These are phyloP conservation scores for Phytophthora nicotianae DNA, from an alignment of 352 stramenopile species.

Conservation along the genomic window DNA sequence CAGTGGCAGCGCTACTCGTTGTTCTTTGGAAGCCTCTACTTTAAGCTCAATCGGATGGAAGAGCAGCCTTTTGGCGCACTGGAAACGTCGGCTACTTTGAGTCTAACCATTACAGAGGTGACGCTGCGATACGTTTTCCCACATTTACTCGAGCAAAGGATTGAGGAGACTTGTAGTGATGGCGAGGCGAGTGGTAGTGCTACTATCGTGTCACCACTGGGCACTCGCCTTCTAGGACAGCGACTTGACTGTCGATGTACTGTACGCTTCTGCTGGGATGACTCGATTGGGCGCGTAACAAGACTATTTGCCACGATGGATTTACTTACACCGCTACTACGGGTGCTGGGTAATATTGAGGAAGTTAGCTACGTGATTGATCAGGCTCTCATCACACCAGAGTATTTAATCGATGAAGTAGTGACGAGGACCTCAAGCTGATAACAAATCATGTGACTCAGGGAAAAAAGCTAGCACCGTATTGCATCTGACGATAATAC, in stretches of 20 bases:
- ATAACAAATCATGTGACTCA: too few species aligned
- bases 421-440: not conserved
- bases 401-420: slow-evolving; percentile 16
- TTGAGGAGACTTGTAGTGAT: not conserved
- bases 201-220: not conserved
- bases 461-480: too few species aligned
- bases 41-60: slow-evolving; percentile 34
- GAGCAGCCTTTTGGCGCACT: slow-evolving; percentile 7
- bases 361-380: slow-evolving; percentile 15
- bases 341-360: slow-evolving; percentile 19
- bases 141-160: slow-evolving; percentile 6
- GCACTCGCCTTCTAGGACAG: slow-evolving; percentile 6
- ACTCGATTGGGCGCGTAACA: slow-evolving; percentile 3
- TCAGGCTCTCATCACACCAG: slow-evolving; percentile 17
- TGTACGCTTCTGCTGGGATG: slow-evolving; percentile 20
- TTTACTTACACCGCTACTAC: slow-evolving; percentile 19
- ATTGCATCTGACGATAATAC: too few species aligned
- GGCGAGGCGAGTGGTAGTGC: not conserved
- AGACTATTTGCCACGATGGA: slow-evolving; percentile 15
- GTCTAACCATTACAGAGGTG: slow-evolving; percentile 20
- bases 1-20: slow-evolving; percentile 41
- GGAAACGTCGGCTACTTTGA: slow-evolving; percentile 9
- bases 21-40: slow-evolving; percentile 25
- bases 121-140: slow-evolving; percentile 22
- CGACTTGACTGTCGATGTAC: slow-evolving; percentile 13